Conservation (phyloP, 441 rosid species). For the Isatis lusitanica region DNA sequence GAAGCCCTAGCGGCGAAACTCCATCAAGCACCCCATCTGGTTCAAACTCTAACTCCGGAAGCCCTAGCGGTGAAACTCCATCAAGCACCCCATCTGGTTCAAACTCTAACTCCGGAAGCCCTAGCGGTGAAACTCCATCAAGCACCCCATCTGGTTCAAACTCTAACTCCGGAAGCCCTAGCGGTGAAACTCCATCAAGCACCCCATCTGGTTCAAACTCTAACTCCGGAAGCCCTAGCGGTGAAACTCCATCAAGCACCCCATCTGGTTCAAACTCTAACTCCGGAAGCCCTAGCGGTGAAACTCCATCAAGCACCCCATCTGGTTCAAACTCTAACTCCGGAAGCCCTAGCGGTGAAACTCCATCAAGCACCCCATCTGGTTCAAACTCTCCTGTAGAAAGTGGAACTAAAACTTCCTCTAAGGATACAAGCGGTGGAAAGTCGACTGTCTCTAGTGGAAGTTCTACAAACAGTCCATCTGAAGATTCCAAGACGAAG, state of each 20-base stretch:
- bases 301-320: constrained; percentile 11
- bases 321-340: too few species aligned
- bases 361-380: constrained; percentile 2
- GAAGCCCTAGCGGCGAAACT: constrained; percentile 12
- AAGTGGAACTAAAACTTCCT: not conserved
- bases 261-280: not conserved
- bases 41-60: too few species aligned
- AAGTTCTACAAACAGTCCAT: not conserved
- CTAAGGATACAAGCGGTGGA: not conserved
- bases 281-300: constrained; percentile 1
- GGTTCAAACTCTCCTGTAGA: not conserved
- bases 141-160: constrained; percentile 8
- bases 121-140: constrained; percentile 9
- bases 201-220: not conserved
- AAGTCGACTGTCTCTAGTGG: not conserved
- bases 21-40: constrained; percentile 6
- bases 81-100: not conserved
- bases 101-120: not conserved
- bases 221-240: constrained; percentile 6
- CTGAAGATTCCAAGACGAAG: not conserved
- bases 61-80: constrained; percentile 11
- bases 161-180: constrained; percentile 3
- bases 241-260: not conserved
- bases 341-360: constrained; percentile 5
- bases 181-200: constrained; percentile 2